phyloP scores from a whole-genome alignment of 1,284 basidiomycete species.

The Inonotus obliquus region DNA sequence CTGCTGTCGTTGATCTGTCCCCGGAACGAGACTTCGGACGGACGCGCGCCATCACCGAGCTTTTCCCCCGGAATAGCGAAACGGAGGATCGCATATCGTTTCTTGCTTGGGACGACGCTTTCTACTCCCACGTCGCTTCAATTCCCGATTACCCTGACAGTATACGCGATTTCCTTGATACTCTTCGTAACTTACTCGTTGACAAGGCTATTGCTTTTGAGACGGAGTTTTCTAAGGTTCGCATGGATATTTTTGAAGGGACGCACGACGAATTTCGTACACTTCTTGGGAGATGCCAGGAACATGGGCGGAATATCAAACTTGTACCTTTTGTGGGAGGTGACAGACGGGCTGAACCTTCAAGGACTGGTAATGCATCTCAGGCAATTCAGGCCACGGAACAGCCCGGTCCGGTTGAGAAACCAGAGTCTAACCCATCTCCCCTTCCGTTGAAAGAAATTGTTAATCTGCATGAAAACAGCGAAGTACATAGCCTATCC shows the following conservation, averaged over 20 bases:
- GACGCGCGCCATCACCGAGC: neutral
- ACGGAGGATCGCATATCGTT: neutral
- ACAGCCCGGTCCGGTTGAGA: too few relatives aligned
- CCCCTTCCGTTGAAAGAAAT: too few relatives aligned
- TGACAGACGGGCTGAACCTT: too few relatives aligned
- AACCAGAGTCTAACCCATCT: too few relatives aligned
- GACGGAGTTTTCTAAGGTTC: neutral
- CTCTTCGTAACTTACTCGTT: neutral
- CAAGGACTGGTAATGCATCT: too few relatives aligned
- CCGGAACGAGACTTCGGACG: neutral
- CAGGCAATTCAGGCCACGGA: too few relatives aligned
- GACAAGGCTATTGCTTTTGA: neutral
- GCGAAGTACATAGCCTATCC: too few relatives aligned
- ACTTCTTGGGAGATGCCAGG: neutral
- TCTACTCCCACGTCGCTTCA: neutral
- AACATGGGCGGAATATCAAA: neutral
- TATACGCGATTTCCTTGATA: neutral
- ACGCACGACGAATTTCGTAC: neutral
- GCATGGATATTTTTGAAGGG: too few relatives aligned
- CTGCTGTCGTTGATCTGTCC: too few relatives aligned
- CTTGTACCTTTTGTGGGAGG: neutral
- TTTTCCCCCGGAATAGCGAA: neutral
- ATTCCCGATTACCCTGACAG: too few relatives aligned
- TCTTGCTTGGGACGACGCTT: neutral
- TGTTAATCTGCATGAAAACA: too few relatives aligned